Evolutionary conservation across 148 eudicot genomes (phyloP).

Genomic region (Salicornia ramosissima): DNA sequence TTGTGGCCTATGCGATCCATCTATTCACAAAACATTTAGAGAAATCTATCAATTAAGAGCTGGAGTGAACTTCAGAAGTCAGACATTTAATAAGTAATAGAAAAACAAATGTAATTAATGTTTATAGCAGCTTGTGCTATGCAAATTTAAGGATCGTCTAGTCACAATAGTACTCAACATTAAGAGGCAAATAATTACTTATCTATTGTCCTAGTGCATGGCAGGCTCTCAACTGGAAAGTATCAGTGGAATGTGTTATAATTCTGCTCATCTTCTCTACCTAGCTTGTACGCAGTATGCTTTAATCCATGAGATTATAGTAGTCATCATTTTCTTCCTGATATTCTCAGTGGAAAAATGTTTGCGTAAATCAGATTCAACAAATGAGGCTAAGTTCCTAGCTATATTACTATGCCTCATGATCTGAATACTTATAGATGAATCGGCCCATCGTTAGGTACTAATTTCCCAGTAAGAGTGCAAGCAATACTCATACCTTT

Average conservation of each 20-base stretch:
- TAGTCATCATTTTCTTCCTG: no score
- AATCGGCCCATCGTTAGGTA: not conserved
- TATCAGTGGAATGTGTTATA: no score
- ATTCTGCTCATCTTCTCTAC: not conserved
- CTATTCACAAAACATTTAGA: constrained; percentile 29
- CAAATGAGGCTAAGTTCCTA: no score
- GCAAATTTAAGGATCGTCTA: not conserved
- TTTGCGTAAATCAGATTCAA: no score
- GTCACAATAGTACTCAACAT: not conserved
- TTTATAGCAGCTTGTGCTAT: not conserved
- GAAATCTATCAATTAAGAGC: not conserved
- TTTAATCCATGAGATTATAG: no score
- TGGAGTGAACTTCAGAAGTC: not conserved
- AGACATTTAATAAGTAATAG: not conserved
- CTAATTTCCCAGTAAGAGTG: not conserved
- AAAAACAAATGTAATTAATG: not conserved
- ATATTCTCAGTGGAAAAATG: no score
- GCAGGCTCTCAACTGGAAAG: no score
- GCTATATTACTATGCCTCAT: not conserved
- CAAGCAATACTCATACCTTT: not conserved
- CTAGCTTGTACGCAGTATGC: not conserved
- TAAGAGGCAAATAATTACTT: not conserved
- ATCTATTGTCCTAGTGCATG: not conserved
- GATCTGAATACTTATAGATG: not conserved
- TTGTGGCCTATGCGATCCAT: constrained; percentile 77